These are phyloP conservation scores for Starmerella bacillaris DNA, from an alignment of 805 yeast genomes.

Conservation along the genomic window DNA sequence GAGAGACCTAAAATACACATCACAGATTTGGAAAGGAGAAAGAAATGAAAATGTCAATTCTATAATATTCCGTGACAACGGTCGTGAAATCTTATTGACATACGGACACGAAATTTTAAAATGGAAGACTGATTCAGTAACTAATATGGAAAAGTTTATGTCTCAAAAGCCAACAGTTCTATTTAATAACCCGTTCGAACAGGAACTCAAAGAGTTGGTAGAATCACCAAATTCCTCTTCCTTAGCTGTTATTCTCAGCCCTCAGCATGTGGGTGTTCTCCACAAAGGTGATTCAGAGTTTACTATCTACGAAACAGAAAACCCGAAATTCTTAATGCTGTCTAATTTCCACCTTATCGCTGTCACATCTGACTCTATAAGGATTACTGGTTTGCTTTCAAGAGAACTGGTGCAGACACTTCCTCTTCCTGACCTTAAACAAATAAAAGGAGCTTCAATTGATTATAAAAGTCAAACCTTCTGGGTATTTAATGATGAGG, in stretches of 20 bases:
- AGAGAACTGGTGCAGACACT: slow-evolving; percentile 31
- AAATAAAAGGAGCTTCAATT: slow-evolving; percentile 30
- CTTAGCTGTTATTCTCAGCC: slow-evolving; percentile 5
- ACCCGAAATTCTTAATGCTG: slow-evolving; percentile 1
- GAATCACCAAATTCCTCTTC: slow-evolving; percentile 5
- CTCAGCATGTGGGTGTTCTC: slow-evolving; percentile 1
- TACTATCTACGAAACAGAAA: neutral
- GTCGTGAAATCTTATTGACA: slow-evolving; percentile 21
- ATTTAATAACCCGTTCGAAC: neutral
- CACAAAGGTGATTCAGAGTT: neutral
- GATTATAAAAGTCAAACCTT: slow-evolving; percentile 40
- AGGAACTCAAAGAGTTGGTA: slow-evolving; percentile 1
- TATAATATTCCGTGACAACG: slow-evolving; percentile 21
- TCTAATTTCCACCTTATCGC: slow-evolving; percentile 10
- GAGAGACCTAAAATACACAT: slow-evolving; percentile 26
- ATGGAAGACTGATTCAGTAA: slow-evolving; percentile 1
- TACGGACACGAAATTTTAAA: slow-evolving; percentile 15
- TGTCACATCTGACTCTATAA: neutral
- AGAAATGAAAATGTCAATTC: slow-evolving; percentile 16
- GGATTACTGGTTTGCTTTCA: slow-evolving; percentile 6
- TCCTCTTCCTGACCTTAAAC: slow-evolving; percentile 23
- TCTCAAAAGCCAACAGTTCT: neutral
- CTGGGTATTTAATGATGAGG: slow-evolving; percentile 52
- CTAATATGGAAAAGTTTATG: neutral
- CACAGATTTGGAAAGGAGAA: slow-evolving; percentile 27